Conservation (phyloP, 2,329 filamentous ascomycete species). For the Colletotrichum spinosum region DNA sequence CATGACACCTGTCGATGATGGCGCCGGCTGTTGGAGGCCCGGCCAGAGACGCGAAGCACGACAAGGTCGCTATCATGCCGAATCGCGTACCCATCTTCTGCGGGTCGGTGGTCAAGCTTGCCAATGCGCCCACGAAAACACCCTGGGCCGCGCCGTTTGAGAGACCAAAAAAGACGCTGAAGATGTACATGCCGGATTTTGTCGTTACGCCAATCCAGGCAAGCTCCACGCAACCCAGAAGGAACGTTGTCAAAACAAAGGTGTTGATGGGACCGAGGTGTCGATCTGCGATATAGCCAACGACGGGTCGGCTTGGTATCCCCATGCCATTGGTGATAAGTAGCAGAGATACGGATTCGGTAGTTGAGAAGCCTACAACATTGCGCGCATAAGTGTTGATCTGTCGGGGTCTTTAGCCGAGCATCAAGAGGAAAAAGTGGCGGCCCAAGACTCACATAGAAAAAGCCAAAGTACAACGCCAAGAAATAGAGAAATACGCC, state of each 20-base stretch:
- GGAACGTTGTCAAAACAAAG: slow-evolving; percentile 59
- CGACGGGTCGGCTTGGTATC: slow-evolving; percentile 64
- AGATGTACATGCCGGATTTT: slow-evolving; percentile 54
- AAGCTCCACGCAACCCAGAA: slow-evolving; percentile 61
- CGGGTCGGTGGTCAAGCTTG: slow-evolving; percentile 56
- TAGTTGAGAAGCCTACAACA: slow-evolving; percentile 57
- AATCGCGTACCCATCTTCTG: slow-evolving; percentile 58
- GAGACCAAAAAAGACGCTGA: slow-evolving; percentile 58
- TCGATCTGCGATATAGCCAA: slow-evolving; percentile 64
- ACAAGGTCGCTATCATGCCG: slow-evolving; percentile 58
- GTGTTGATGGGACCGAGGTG: slow-evolving; percentile 66
- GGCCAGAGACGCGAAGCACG: slow-evolving; percentile 56
- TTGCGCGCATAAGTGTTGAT: slow-evolving; percentile 58
- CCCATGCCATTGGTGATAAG: slow-evolving; percentile 69
- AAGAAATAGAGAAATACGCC: slow-evolving; percentile 62
- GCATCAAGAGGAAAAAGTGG: slow-evolving; percentile 41
- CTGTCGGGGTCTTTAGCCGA: slow-evolving; percentile 54
- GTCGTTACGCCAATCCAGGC: slow-evolving; percentile 66
- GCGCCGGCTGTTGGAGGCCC: slow-evolving; percentile 58
- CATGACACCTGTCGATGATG: slow-evolving; percentile 55
- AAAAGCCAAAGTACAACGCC: slow-evolving; percentile 64
- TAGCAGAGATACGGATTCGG: slow-evolving; percentile 64
- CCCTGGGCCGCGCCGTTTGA: slow-evolving; percentile 56
- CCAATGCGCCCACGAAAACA: slow-evolving; percentile 53
- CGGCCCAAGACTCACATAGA: slow-evolving; percentile 48